Evolutionary conservation across 441 rosid genomes (phyloP), one percentile per base, ranked within the genome.

Genomic region (Omphalea diandra): DNA sequence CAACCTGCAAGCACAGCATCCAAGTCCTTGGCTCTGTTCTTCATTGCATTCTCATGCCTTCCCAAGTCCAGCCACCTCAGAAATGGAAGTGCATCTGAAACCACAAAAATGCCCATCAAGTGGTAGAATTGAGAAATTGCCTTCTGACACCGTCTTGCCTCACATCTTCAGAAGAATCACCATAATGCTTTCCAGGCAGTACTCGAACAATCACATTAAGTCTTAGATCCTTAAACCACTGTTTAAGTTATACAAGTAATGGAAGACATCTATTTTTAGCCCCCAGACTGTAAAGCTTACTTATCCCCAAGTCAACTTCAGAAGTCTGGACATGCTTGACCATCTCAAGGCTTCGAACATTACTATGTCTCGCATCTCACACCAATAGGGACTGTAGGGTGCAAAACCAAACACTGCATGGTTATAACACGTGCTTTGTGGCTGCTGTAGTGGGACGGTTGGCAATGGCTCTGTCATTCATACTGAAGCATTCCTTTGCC

Each of bases 171-270:
- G 76, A 70, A 38, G 72, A 65, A 35, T 80, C 84, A 29, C 71
- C 78, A 70, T 84, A 87, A 15, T 90, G 65, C 62, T 84, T 87
- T 46, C 93, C 90, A 0, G 86, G 84, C 61, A 90, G 84, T 79
- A 86, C 81, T 72, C 82, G 66, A 12, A 84, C 81, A 35, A 80
- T 67, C 68, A 85, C 72, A 36, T 84, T 86, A 5, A 86, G 74
- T 18, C 82, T 80, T 75, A 86, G 24, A 81, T 83, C 78, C 56
- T 76, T 84, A 11, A 85, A 79, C 88, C 85, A 82, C 68, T n/a
- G n/a, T n/a, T n/a, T n/a, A n/a, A n/a, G n/a, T n/a, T n/a, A n/a
- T n/a, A 36, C 41, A 36, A 36, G 41, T 10, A 36, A 7, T 3
- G 52, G 52, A 47, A 3, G 52, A 7, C 52, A 17, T 5, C 52